phyloP scores from a whole-genome alignment of 257 asterid species.

The Linderniella brevidens region DNA sequence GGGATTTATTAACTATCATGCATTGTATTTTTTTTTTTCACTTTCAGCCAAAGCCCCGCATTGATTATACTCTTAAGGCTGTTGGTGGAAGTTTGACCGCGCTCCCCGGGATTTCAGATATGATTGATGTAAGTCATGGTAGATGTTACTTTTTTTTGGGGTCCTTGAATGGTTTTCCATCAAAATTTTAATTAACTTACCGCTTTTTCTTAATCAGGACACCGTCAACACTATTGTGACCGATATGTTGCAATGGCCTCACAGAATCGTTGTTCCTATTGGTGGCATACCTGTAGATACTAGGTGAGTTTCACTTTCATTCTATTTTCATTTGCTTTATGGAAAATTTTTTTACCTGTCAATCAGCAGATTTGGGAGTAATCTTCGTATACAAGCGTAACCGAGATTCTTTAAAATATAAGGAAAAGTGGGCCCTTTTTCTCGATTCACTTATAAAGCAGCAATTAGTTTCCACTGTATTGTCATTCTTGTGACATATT shows the following conservation, averaged over 20 bases:
- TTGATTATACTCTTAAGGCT: conserved; percentile 88
- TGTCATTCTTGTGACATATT: no score
- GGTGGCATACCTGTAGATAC: conserved; percentile 76
- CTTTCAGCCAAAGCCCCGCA: conserved; percentile 83
- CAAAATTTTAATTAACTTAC: conserved; percentile 15
- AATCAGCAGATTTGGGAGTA: no score
- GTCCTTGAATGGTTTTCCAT: conserved; percentile 1
- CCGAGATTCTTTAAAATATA: no score
- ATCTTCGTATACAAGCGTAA: no score
- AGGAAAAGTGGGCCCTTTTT: no score
- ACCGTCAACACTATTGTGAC: conserved; percentile 70
- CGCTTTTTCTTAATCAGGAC: conserved; percentile 32
- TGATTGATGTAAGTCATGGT: conserved; percentile 72
- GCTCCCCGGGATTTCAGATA: conserved; percentile 85
- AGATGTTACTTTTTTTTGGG: not conserved
- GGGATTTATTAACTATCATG: not conserved
- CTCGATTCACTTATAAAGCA: no score
- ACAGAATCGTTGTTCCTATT: conserved; percentile 92
- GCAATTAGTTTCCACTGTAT: no score
- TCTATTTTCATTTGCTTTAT: conserved; percentile 6
- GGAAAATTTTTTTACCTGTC: not conserved
- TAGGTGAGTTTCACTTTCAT: conserved; percentile 30
- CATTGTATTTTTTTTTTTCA: conserved; percentile 11
- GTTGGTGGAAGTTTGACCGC: conserved; percentile 98
- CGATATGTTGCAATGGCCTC: conserved; percentile 98